These are phyloP conservation scores for Trichoderma endophyticum DNA, from an alignment of 2,329 filamentous ascomycete species.

Conservation along the genomic window DNA sequence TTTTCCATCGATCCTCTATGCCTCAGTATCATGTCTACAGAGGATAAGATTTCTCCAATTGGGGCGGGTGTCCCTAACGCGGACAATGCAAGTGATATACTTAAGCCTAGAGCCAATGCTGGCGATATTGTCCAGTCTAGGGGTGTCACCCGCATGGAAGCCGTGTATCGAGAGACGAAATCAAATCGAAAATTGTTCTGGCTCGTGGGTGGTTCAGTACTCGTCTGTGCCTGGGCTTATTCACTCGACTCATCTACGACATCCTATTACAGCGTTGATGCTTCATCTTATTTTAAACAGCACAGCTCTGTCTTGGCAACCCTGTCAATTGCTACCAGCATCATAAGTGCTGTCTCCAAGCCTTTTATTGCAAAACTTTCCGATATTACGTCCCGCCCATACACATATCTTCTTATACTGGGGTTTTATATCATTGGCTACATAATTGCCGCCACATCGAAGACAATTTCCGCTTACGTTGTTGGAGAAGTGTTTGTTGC, in stretches of 20 bases:
- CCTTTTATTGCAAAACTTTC: constrained; percentile 60
- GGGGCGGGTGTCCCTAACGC: background rate
- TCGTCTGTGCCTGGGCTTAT: constrained; percentile 32
- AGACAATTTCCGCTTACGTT: constrained; percentile 49
- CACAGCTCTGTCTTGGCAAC: constrained; percentile 29
- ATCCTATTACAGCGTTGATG: constrained; percentile 30
- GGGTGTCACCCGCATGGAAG: constrained; percentile 32
- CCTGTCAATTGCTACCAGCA: constrained; percentile 31
- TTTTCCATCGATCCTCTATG: background rate
- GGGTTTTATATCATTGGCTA: constrained; percentile 54
- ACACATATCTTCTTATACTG: constrained; percentile 56
- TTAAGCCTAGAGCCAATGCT: constrained; percentile 23
- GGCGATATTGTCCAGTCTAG: constrained; percentile 19
- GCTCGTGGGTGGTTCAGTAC: constrained; percentile 29
- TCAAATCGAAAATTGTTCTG: constrained; percentile 26
- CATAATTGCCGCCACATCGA: constrained; percentile 54
- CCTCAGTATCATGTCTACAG: background rate
- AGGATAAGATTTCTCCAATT: background rate
- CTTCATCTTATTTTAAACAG: constrained; percentile 29
- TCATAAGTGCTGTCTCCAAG: constrained; percentile 52
- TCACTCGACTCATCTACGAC: constrained; percentile 32
- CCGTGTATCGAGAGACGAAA: constrained; percentile 29
- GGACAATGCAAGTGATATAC: constrained; percentile 5
- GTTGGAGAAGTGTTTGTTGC: constrained; percentile 57
- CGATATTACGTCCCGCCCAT: constrained; percentile 60